Conservation (phyloP, 768 basidiomycete genomes). For the Suillus weaverae region DNA sequence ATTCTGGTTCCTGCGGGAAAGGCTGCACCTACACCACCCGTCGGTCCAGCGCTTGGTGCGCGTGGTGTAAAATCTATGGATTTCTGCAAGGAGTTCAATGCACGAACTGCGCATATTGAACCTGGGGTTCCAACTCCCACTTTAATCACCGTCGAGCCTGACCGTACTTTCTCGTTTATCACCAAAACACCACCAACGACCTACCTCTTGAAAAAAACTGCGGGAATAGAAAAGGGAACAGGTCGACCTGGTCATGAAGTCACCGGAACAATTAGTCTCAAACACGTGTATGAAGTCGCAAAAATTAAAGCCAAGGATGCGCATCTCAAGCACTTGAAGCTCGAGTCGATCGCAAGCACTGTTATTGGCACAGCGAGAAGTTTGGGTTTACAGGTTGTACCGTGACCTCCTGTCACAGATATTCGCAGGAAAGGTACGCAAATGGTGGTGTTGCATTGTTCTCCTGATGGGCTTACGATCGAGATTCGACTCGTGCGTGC, state of each 20-base stretch:
- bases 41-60: slow-evolving; percentile 96
- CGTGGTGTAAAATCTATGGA: slow-evolving; percentile 99
- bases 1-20: slow-evolving; percentile 90
- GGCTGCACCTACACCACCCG: slow-evolving; percentile 92
- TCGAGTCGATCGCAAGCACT: slow-evolving; percentile 87
- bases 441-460: slow-evolving; percentile 1
- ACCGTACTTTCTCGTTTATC: slow-evolving; percentile 91
- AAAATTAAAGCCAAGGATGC: slow-evolving; percentile 94
- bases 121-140: slow-evolving; percentile 89
- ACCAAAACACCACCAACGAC: slow-evolving; percentile 89
- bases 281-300: slow-evolving; percentile 98
- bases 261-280: slow-evolving; percentile 83
- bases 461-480: slow-evolving; percentile 8
- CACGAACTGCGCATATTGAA: slow-evolving; percentile 86
- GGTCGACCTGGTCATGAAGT: slow-evolving; percentile 78
- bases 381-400: slow-evolving; percentile 87
- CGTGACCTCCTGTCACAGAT: slow-evolving; percentile 46
- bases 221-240: slow-evolving; percentile 88
- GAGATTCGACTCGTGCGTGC: slow-evolving; percentile 19
- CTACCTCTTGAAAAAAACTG: slow-evolving; percentile 88
- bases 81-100: slow-evolving; percentile 99
- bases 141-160: slow-evolving; percentile 90
- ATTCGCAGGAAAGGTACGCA: slow-evolving; percentile 26
- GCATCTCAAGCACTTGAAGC: slow-evolving; percentile 80
- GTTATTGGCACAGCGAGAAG: slow-evolving; percentile 87